Base-by-base conservation (phyloP, 148 eudicot species). In the Camellia sinensis region DNA sequence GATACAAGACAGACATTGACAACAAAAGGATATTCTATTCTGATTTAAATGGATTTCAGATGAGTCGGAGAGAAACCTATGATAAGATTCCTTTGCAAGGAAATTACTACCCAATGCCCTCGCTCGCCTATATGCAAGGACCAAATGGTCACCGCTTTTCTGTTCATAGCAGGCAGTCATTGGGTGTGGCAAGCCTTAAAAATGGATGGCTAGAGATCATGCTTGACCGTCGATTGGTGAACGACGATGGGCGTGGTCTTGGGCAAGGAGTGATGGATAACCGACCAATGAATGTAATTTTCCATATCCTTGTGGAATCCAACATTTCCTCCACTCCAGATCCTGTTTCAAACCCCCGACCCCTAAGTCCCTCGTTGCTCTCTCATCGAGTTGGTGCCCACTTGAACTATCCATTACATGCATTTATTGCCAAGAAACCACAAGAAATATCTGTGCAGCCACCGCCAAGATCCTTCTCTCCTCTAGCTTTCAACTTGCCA, bases 71-170 rank as follows among this genome's bases (percentile, higher is more conserved):
- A 82, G 98, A 97, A 71, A 94, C 97, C 14, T 97, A 94, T 67
- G 94, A 94, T 77, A 97, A 97, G 86, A 92, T 97, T 73, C 99
- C 99, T 44, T 78, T 89, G 63, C 99, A 97, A 78, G 99, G 99
- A 76, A 97, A 97, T 86, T 97, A 94, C 82, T 97, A 94, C 66
- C 99, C 99, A 11, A 94, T 97, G 97, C 99, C 99, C 62, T 90
- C 99, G 57, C 94, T 94, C 44, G 97, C 99, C 17, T 90, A 90
- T 81, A 85, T 97, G 88, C 98, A 94, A 84, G 98, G 92, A 69
- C 74, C 80, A 48, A 84, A 90, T 56, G 99, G 99, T n/a, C 85
- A 80, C 22, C 93, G 99, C 41, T 91, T 97, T 78, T 91, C 97
- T 7, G 92, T 97, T 67, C 98, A 97, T 78, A 87, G 95, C 8